Percentiles rank a stretch among this genome's conserved stretches.
Evolutionary conservation across 768 basidiomycete species (phyloP).

Genomic region (Dendrothele bispora): DNA sequence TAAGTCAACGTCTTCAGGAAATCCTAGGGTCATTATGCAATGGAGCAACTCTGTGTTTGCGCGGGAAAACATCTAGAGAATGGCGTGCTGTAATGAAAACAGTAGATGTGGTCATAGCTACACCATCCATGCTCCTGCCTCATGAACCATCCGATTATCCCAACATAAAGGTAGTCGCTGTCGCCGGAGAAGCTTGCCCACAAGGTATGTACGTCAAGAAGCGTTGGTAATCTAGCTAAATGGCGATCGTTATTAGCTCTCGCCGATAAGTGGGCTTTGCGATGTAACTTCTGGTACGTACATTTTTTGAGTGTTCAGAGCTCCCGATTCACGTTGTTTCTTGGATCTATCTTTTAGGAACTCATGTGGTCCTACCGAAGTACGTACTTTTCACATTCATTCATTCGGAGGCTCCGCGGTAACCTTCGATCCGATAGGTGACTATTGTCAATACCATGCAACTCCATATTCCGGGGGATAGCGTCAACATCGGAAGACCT

Average conservation of each 20-base stretch:
- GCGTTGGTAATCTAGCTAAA: not conserved
- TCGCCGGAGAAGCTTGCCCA: conserved; percentile 43
- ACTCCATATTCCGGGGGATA: conserved; percentile 38
- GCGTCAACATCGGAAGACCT: conserved; percentile 50
- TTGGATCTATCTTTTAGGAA: too few relatives aligned
- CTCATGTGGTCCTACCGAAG: conserved; percentile 59
- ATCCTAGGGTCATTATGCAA: conserved; percentile 43
- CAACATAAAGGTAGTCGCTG: conserved; percentile 40
- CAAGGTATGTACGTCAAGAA: conserved; percentile 28
- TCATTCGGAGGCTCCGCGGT: not conserved
- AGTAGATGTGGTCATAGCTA: conserved; percentile 45
- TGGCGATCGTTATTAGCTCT: conserved; percentile 19
- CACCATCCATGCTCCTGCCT: conserved; percentile 41
- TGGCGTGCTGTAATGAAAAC: conserved; percentile 42
- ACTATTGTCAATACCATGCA: conserved; percentile 61
- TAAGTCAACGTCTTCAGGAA: conserved; percentile 22
- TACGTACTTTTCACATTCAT: conserved; percentile 14
- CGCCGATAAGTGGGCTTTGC: conserved; percentile 45
- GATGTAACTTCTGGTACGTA: conserved; percentile 46
- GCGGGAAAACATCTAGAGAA: conserved; percentile 40
- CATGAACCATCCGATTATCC: conserved; percentile 44
- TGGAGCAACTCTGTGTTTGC: conserved; percentile 43
- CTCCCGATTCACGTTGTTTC: too few relatives aligned
- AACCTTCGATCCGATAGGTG: conserved; percentile 28
- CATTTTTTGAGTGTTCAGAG: too few relatives aligned